Percentiles rank a stretch among this genome's conserved stretches.
These are phyloP conservation scores for Dillenia suffruticosa DNA, from an alignment of 164 flowering plant species.

Conservation along the genomic window DNA sequence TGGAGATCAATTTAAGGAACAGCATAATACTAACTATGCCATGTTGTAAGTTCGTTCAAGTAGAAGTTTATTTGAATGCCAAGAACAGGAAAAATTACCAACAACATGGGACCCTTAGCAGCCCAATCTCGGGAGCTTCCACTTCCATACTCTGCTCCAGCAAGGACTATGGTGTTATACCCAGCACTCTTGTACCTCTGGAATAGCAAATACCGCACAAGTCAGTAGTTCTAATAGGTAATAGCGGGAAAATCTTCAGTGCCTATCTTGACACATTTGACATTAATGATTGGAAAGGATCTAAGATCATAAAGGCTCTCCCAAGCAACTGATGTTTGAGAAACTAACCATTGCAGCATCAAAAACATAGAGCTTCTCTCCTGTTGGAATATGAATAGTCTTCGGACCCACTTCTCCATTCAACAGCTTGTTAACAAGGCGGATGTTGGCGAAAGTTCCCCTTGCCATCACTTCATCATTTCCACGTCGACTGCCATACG, in stretches of 20 bases:
- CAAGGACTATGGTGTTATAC: slow-evolving; percentile 54
- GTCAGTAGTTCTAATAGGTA: too few species aligned
- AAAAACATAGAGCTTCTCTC: slow-evolving; percentile 55
- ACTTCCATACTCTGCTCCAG: slow-evolving; percentile 83
- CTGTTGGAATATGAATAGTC: slow-evolving; percentile 66
- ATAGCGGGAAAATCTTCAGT: too few species aligned
- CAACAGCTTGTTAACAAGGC: slow-evolving; percentile 75
- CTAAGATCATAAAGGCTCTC: too few species aligned
- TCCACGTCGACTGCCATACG: slow-evolving; percentile 85
- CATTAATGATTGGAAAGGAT: too few species aligned
- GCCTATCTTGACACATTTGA: too few species aligned
- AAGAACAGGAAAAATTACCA: slow-evolving; percentile 27
- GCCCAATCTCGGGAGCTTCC: slow-evolving; percentile 91
- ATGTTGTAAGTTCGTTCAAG: too few species aligned
- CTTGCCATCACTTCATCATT: slow-evolving; percentile 88
- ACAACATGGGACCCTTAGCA: slow-evolving; percentile 77
- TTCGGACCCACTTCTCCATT: slow-evolving; percentile 83
- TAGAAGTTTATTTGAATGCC: background rate
- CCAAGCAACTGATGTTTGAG: too few species aligned
- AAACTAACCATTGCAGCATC: slow-evolving; percentile 73
- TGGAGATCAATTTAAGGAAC: too few species aligned
- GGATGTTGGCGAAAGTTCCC: slow-evolving; percentile 86
- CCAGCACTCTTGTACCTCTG: slow-evolving; percentile 69
- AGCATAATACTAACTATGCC: too few species aligned
- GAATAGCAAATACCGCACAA: background rate